Evolutionary conservation across 176 grass and related monocot species (phyloP), one percentile per base, ranked within the genome.

Genomic region (Carex pumila): DNA sequence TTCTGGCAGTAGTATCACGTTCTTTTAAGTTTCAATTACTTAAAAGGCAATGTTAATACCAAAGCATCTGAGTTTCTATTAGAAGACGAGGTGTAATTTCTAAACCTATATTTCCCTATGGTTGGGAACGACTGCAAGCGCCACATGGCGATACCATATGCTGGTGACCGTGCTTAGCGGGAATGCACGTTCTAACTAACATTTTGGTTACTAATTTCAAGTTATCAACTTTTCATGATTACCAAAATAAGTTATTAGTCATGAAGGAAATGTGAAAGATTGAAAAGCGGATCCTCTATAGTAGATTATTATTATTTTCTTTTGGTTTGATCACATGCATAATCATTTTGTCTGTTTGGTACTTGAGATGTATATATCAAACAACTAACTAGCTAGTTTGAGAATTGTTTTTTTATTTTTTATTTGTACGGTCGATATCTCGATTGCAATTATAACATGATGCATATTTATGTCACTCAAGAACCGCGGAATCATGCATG

Each of bases 101-200:
- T n/a, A 43, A n/a, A 9, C 36, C 7, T 63, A 12, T 9, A 63
- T 63, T 4, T 9, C 0, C 32, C 13, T 37, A 65, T 66, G 4
- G 4, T 22, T 52, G 11, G 21, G 12, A 30, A 52, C 30, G 47
- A 54, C 11, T 53, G 21, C 1, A 7, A 30, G 12, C 22, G 72
- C 72, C 45, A 32, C 72, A 76, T 34, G 32, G 2, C 8, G n/a
- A 30, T 55, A 31, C 5, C 49, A 22, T 76, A 22, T 76, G 12
- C 55, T 77, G 9, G 72, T 55, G 29, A 77, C 72, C 72, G 13
- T 31, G 4, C 22, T 55, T 55, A 77, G 55, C 22, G 25, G 72
- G 22, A 56, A 49, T 54, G 13, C 50, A 77, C 8, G 72, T 77
- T 77, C 72, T 17, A 77, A 77, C 72, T 77, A 77, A 77, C 72